phyloP scores from a whole-genome alignment of 2,329 filamentous ascomycete genomes.

The Fusarium pininemorale region DNA sequence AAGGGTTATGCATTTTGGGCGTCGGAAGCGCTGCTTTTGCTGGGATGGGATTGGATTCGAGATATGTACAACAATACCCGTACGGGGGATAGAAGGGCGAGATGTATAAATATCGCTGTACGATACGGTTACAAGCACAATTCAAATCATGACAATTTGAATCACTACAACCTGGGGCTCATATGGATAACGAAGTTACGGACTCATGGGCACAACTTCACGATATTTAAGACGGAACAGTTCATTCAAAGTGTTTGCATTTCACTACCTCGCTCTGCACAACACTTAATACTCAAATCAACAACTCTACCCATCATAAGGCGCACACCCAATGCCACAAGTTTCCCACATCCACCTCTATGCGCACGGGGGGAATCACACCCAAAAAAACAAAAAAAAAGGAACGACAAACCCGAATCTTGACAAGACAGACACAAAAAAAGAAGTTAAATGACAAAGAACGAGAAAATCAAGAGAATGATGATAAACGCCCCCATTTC shows the following conservation, averaged over 20 bases:
- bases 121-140: constrained; percentile 37
- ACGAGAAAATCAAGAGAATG: constrained; percentile 5
- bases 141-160: constrained; percentile 25
- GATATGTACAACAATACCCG: constrained; percentile 35
- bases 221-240: not conserved
- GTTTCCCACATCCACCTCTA: constrained; percentile 20
- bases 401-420: constrained; percentile 20
- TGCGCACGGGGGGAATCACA: constrained; percentile 7
- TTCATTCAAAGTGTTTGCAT: constrained; percentile 42
- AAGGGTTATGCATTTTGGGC: constrained; percentile 27
- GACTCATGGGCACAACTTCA: not conserved
- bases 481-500: constrained; percentile 35
- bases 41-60: constrained; percentile 12
- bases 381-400: constrained; percentile 8
- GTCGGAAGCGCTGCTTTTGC: constrained; percentile 38
- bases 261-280: constrained; percentile 35
- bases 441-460: constrained; percentile 21
- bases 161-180: too few relatives aligned
- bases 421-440: constrained; percentile 5
- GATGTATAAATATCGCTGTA: constrained; percentile 42
- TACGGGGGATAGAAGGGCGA: constrained; percentile 2
- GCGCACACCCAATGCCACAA: constrained; percentile 26
- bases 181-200: not conserved
- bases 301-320: constrained; percentile 33
- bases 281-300: constrained; percentile 21